Evolutionary conservation across 2,329 filamentous ascomycete species (phyloP).

Genomic region (Neopestalotiopsis clavispora): DNA sequence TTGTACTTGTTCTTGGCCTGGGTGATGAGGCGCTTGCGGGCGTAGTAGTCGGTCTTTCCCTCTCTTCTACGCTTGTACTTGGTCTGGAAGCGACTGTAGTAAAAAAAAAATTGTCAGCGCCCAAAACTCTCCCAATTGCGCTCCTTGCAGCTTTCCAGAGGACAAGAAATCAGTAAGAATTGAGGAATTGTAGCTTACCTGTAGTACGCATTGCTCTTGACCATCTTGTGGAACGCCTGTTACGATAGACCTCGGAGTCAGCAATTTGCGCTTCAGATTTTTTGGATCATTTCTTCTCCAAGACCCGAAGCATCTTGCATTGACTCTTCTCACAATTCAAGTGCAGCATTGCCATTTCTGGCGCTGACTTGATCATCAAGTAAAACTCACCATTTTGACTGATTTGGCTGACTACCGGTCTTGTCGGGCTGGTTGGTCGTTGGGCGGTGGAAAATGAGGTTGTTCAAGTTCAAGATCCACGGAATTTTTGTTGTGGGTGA

Average conservation of each 20-base stretch:
- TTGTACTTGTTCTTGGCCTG: slow-evolving; percentile 99
- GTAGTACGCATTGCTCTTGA: slow-evolving; percentile 99
- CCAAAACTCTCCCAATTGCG: neutral
- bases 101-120: slow-evolving; percentile 31
- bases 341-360: slow-evolving; percentile 35
- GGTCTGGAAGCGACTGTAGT: slow-evolving; percentile 90
- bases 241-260: slow-evolving; percentile 77
- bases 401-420: slow-evolving; percentile 48
- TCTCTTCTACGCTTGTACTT: slow-evolving; percentile 98
- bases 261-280: slow-evolving; percentile 98
- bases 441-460: slow-evolving; percentile 20
- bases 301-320: slow-evolving; percentile 97
- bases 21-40: slow-evolving; percentile 98
- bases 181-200: slow-evolving; percentile 67
- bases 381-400: slow-evolving; percentile 74
- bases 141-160: neutral
- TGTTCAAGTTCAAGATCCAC: slow-evolving; percentile 20
- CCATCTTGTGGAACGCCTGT: slow-evolving; percentile 89
- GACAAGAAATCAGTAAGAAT: neutral
- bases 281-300: slow-evolving; percentile 39
- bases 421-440: slow-evolving; percentile 28
- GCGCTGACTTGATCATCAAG: slow-evolving; percentile 31
- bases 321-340: slow-evolving; percentile 63
- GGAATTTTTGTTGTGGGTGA: slow-evolving; percentile 20
- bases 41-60: slow-evolving; percentile 99